Base-by-base conservation (phyloP, 441 rosid species). In the Syzygium malaccense region DNA sequence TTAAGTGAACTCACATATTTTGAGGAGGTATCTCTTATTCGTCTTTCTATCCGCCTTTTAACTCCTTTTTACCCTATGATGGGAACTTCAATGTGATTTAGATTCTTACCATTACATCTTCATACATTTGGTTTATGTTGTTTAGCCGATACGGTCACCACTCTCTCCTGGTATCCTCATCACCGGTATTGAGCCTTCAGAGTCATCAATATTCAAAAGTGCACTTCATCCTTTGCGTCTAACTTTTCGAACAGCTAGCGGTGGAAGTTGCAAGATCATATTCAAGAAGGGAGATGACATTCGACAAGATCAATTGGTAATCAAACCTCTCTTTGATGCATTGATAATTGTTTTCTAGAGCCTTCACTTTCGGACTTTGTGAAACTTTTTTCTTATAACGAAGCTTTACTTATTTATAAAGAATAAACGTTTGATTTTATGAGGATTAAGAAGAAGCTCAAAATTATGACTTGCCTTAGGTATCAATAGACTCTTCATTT, bases 261-360 rank as follows among this genome's bases (percentile, higher is more conserved):
- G 97, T 90, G 99, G 96, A 90, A 94, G 91, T 90, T 94, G 95
- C 95, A 96, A 93, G 94, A 88, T 98, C 86, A 97, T 98, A 88
- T 97, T 98, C 91, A 96, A 97, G 95, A 97, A 96, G 96, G 99
- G 99, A 90, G 99, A 98, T 92, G 99, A 98, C 92, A 94, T 98
- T 91, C 95, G 99, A 55, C 99, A 98, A 93, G 99, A 98, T 91
- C 99, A 98, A 93, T 93, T 98, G 98, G 99, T 98, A 96, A 88
- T 80, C 83, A 87, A 58, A 49, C 71, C 26, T 66, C 51, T 75
- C n/a, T 75, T 75, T 41, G n/a, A 75, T 26, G 19, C 1, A 26
- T 33, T 20, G 87, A 85, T 32, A 55, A 12, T 30, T 33, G 49
- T 7, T 55, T 58, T 56, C 1, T 55, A 55, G 49, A 32, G 49